These are phyloP conservation scores for Paraglomus occultum DNA, from an alignment of 192 early-diverging fungal genomes.

Conservation along the genomic window DNA sequence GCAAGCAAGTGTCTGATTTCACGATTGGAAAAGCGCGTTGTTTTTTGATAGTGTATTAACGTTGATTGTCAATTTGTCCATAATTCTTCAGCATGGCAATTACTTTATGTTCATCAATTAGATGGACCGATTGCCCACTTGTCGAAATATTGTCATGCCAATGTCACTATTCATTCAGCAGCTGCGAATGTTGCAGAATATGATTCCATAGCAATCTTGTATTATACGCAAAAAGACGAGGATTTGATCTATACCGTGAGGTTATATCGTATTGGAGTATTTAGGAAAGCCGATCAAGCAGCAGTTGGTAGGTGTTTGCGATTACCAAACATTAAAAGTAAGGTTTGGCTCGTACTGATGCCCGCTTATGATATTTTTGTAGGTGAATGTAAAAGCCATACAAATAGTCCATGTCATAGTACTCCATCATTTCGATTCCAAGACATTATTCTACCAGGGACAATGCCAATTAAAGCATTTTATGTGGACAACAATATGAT, in stretches of 20 bases:
- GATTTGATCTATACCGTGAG: slow-evolving; percentile 1
- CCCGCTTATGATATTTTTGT: not conserved
- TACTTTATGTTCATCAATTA: slow-evolving; percentile 18
- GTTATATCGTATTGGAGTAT: slow-evolving; percentile 11
- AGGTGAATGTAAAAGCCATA: not conserved
- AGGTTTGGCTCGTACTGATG: not conserved
- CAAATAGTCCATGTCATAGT: not conserved
- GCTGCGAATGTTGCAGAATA: not conserved
- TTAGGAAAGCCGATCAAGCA: not conserved
- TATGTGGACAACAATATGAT: slow-evolving; percentile 9
- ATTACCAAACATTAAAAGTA: not conserved
- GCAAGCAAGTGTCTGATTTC: not conserved
- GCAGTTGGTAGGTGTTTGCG: not conserved
- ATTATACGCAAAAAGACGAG: slow-evolving; percentile 7
- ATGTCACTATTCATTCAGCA: not conserved
- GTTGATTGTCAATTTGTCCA: no score
- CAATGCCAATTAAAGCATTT: slow-evolving; percentile 18
- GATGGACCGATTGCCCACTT: slow-evolving; percentile 18
- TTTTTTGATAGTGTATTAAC: not conserved
- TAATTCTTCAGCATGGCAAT: slow-evolving; percentile 8
- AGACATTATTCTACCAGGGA: slow-evolving; percentile 20
- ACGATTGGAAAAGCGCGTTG: not conserved
- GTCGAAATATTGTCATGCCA: slow-evolving; percentile 10
- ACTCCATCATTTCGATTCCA: slow-evolving; percentile 14
- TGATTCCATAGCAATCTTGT: slow-evolving; percentile 18